Conservation (phyloP, 805 yeast genomes). For the Saturnispora halmiae region DNA sequence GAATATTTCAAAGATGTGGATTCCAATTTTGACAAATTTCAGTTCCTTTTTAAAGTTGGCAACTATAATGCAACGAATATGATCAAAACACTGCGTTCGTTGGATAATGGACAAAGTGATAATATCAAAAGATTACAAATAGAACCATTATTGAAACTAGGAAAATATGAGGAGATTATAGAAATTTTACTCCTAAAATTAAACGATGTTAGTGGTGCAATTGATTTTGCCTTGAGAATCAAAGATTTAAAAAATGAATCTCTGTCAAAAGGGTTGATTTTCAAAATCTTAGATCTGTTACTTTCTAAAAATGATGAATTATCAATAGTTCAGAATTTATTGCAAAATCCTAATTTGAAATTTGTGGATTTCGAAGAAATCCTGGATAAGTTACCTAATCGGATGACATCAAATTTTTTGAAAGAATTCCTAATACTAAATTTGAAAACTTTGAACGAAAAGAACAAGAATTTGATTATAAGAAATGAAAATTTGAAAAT, state of each 20-base stretch:
- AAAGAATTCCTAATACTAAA: constrained; percentile 36
- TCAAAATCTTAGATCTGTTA: constrained; percentile 38
- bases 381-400: constrained; percentile 42
- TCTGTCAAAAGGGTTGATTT: constrained; percentile 29
- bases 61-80: constrained; percentile 34
- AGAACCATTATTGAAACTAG: constrained; percentile 47
- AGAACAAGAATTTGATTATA: constrained; percentile 34
- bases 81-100: constrained; percentile 16
- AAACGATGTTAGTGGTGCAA: constrained; percentile 48
- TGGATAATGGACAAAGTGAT: constrained; percentile 12
- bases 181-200: constrained; percentile 51
- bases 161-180: constrained; percentile 54
- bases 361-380: constrained; percentile 29
- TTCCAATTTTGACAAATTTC: constrained; percentile 26
- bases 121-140: constrained; percentile 38
- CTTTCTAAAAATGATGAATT: constrained; percentile 16
- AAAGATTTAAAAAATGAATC: constrained; percentile 22
- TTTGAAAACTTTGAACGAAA: constrained; percentile 33
- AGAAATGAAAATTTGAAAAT: constrained; percentile 45
- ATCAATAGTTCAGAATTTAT: constrained; percentile 25
- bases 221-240: constrained; percentile 48
- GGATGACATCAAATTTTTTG: constrained; percentile 37
- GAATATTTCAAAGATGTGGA: constrained; percentile 32
- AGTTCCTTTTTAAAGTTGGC: constrained; percentile 27
- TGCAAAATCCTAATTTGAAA: constrained; percentile 18